A percentile compares a stretch with the other conserved stretches of the same genome.
These are phyloP conservation scores for Entamoeba dispar DNA, from an alignment of 208 protist genomes.

Conservation along the genomic window DNA sequence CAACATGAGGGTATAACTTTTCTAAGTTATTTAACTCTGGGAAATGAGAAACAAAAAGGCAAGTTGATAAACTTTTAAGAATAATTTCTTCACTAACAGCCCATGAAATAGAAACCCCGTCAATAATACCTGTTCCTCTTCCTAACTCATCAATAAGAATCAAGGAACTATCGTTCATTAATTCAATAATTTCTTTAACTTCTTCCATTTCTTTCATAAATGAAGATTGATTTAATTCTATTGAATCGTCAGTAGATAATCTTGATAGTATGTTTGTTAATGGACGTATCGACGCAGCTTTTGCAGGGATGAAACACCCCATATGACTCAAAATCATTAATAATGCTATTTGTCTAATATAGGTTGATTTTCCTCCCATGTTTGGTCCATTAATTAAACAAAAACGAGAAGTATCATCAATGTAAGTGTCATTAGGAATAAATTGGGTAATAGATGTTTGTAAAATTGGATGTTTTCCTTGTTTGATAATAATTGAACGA, in stretches of 20 bases:
- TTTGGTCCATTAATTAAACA: slow-evolving; percentile 4
- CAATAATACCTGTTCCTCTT: neutral
- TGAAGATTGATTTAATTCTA: neutral
- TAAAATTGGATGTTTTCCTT: slow-evolving; percentile 1
- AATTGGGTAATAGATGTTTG: neutral
- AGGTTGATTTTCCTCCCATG: slow-evolving; percentile 3
- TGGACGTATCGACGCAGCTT: neutral
- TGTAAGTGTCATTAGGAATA: neutral
- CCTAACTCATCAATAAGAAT: slow-evolving; percentile 14
- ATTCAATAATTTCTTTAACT: neutral
- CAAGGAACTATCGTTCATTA: neutral
- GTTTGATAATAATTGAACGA: slow-evolving; percentile 1
- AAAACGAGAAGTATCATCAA: neutral
- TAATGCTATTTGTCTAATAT: neutral
- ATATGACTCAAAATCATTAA: slow-evolving; percentile 1
- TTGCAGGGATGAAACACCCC: slow-evolving; percentile 3
- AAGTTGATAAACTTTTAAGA: neutral
- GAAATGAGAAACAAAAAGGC: slow-evolving; percentile 6
- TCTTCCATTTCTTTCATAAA: slow-evolving; percentile 3
- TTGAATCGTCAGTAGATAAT: neutral
- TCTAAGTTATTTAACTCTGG: neutral
- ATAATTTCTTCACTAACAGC: slow-evolving; percentile 2
- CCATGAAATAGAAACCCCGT: slow-evolving; percentile 12
- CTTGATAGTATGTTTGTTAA: neutral
- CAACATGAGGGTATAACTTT: neutral